Evolutionary conservation across 305 asterid genomes (phyloP), one percentile per base, ranked within the genome.

Genomic region (Solanum chacoense): DNA sequence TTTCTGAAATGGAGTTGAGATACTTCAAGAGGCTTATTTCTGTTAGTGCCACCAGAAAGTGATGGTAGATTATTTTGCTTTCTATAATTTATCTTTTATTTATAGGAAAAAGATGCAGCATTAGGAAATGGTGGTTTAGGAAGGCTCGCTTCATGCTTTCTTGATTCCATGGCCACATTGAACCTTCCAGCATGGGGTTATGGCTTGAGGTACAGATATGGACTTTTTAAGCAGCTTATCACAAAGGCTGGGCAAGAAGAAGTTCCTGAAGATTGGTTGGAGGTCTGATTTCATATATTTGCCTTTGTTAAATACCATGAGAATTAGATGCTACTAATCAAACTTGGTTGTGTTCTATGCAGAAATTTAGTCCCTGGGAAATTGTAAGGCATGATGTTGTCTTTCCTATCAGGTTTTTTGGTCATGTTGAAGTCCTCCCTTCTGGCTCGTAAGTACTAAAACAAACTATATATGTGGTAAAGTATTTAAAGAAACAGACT

Each of bases 101-200:
- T 85, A 81, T 87, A 98, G 99, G 99, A 98, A 93, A 96, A 94
- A 95, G 99, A 98, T 94, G 98, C 99, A 88, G 99, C 99, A 79
- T 98, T 96, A 90, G 99, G 99, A 88, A 98, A 98, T 94, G 99
- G 99, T 84, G 99, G 99, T 87, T 94, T 98, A 87, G 99, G 99
- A 91, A 95, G 99, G 94, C 99, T 98, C 81, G 99, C 99, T 87
- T 96, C 99, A 69, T 98, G 99, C 94, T 98, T 98, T 92, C 95
- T 98, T 50, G 99, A 98, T 92, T 98, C 99, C 34, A 98, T 98
- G 99, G 98, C 99, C 59, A 98, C 99, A 72, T 89, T 98, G 92
- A 96, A 93, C 91, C 93, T 98, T 91, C 99, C 99, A n/a, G 99
- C 99, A 28, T 98, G 99, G 99, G 99, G 99, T 31, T 98, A 98